Evolutionary conservation across 2,329 filamentous ascomycete species (phyloP).

Genomic region (Hymenoscyphus fraxineus): DNA sequence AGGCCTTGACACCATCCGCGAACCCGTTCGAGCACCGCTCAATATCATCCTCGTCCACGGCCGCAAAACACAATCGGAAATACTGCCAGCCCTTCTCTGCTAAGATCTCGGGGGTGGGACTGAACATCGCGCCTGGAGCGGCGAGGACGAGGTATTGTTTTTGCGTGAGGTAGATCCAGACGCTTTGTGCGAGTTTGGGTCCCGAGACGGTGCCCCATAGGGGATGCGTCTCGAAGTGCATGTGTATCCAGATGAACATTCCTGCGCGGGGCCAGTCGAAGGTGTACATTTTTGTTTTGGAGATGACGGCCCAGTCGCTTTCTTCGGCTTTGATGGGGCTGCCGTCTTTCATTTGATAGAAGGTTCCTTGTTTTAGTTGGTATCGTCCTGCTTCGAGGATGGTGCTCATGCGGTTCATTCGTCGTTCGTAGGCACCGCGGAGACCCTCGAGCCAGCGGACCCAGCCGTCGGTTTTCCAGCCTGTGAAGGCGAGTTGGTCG

Average conservation of each 20-base stretch:
- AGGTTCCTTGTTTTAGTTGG: conserved; percentile 57
- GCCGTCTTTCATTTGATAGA: not conserved
- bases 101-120: conserved; percentile 57
- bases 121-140: conserved; percentile 70
- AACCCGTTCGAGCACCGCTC: conserved; percentile 59
- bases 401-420: conserved; percentile 76
- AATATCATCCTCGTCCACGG: conserved; percentile 70
- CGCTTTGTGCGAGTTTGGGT: conserved; percentile 55
- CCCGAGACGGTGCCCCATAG: conserved; percentile 55
- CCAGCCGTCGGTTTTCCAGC: conserved; percentile 83
- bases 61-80: conserved; percentile 79
- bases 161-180: conserved; percentile 69
- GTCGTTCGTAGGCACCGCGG: conserved; percentile 75
- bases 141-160: conserved; percentile 68
- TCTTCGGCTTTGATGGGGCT: conserved; percentile 51
- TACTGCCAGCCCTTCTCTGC: conserved; percentile 64
- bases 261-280: conserved; percentile 80
- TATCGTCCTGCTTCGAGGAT: conserved; percentile 66
- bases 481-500: conserved; percentile 40
- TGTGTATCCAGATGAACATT: conserved; percentile 85
- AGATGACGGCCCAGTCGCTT: conserved; percentile 70
- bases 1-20: conserved; percentile 64
- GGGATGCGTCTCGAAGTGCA: conserved; percentile 71
- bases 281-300: conserved; percentile 68
- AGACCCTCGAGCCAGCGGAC: conserved; percentile 87